Percentiles rank a stretch among this genome's conserved stretches.
Evolutionary conservation across 2,329 filamentous ascomycete species (phyloP).

Genomic region (Pleoardoris graminearum): DNA sequence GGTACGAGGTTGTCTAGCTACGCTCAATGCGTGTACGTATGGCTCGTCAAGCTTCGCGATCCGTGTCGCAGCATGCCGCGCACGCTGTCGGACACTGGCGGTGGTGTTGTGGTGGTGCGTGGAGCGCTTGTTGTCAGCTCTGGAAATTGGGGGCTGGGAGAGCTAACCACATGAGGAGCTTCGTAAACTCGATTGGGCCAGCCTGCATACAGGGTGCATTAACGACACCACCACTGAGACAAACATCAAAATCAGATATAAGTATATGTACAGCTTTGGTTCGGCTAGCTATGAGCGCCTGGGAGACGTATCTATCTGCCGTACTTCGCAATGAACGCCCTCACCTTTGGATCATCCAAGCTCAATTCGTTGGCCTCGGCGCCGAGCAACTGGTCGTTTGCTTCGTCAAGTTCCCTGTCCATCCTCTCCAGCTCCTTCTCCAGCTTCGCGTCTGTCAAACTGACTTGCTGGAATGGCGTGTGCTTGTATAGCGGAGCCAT

Average conservation of each 20-base stretch:
- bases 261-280: background rate
- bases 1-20: background rate
- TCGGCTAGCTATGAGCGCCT: background rate
- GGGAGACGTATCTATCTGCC: slow-evolving; percentile 18
- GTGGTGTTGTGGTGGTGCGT: slow-evolving; percentile 23
- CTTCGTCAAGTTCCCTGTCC: slow-evolving; percentile 43
- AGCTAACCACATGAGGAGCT: slow-evolving; percentile 16
- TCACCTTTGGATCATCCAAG: slow-evolving; percentile 35
- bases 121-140: slow-evolving; percentile 29
- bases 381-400: slow-evolving; percentile 45
- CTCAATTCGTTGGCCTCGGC: slow-evolving; percentile 39
- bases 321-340: slow-evolving; percentile 39
- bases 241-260: background rate
- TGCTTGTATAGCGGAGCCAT: slow-evolving; percentile 45
- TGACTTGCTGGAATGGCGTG: slow-evolving; percentile 35
- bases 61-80: slow-evolving; percentile 40
- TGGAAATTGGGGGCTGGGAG: slow-evolving; percentile 25
- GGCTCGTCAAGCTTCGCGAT: slow-evolving; percentile 33
- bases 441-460: slow-evolving; percentile 27
- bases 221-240: background rate
- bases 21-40: slow-evolving; percentile 25
- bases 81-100: slow-evolving; percentile 26
- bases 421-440: slow-evolving; percentile 41
- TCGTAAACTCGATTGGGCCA: slow-evolving; percentile 4
- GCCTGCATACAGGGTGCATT: background rate